Evolutionary conservation across 2,329 filamentous ascomycete genomes (phyloP), one percentile per base, ranked within the genome.

Genomic region (Fusarium irregulare): DNA sequence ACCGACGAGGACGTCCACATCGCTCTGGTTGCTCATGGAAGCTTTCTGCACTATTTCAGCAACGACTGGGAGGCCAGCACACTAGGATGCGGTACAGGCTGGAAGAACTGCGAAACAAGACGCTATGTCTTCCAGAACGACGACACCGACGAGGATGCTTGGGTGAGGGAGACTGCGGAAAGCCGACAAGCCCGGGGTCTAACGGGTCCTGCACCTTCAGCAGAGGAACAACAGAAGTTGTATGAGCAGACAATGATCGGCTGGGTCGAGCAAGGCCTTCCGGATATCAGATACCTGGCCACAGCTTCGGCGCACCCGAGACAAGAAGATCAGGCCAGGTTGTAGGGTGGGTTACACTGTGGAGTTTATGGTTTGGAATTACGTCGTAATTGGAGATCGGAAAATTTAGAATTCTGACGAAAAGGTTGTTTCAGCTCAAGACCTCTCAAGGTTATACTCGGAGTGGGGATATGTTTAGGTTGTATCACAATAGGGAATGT

Each of bases 21-120:
- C 34, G 68, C 46, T 13, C 37, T 71, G 1, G 64, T 71, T 4
- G 68, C 68, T 2, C 68, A 71, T 1, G 68, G 68, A 14, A 69
- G 56, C n/a, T 72, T 71, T 11, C 20, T 72, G 16, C 68, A 71
- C 27, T 72, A 59, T 13, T 62, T 71, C 9, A 70, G 60, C n/a
- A 71, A 71, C 6, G 68, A 71, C 16, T 71, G 68, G 68, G 68
- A 71, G 9, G 28, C 50, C 12, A 69, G 64, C 11, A 51, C 60
- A 1, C 34, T 28, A 0, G 56, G 54, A 2, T 66, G 64, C 4
- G 68, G 68, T 4, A 71, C 68, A 1, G 56, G 53, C 2, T 71
- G 68, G 68, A 55, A 60, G 27, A 71, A 71, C 25, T 71, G 68
- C 6, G 68, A 71, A 25, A 53, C 68, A 8, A 62, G 68, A 13